Percentiles rank a stretch among this genome's conserved stretches.
These are phyloP conservation scores for Roridomyces roridus DNA, from an alignment of 768 basidiomycete genomes.

Conservation along the genomic window DNA sequence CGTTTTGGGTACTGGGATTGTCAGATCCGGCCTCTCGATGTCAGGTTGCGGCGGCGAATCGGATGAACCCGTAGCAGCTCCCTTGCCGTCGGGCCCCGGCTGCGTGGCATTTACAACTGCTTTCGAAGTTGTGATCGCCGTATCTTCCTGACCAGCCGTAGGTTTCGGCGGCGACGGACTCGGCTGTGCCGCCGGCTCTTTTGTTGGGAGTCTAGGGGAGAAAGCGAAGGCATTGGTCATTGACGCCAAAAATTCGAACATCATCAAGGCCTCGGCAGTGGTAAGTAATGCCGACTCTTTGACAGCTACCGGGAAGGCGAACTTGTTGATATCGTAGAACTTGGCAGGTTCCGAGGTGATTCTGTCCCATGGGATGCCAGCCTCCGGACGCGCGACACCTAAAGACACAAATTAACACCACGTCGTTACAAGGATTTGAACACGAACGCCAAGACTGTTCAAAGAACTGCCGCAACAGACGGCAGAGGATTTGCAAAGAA, in stretches of 20 bases:
- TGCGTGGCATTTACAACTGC: no score
- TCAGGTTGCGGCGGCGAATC: no score
- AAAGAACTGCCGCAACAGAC: neutral
- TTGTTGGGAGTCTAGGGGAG: no score
- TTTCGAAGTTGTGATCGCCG: no score
- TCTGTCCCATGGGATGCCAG: neutral
- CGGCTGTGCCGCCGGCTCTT: no score
- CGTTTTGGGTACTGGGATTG: no score
- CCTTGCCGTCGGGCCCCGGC: no score
- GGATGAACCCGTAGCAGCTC: no score
- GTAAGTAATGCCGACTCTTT: neutral
- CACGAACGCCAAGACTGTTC: constrained; percentile 1
- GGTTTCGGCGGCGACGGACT: no score
- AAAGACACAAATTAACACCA: neutral
- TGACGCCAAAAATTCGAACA: neutral
- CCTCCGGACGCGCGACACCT: neutral
- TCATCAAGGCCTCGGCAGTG: neutral
- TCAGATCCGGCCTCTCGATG: no score
- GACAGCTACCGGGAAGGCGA: neutral
- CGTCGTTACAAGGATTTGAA: neutral
- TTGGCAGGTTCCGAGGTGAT: neutral
- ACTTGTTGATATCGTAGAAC: constrained; percentile 1
- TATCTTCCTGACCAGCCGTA: no score
- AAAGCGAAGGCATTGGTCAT: no score
- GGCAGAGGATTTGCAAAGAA: neutral